Conservation (phyloP, 1,139 yeast genomes). For the Pichia sp. region DNA sequence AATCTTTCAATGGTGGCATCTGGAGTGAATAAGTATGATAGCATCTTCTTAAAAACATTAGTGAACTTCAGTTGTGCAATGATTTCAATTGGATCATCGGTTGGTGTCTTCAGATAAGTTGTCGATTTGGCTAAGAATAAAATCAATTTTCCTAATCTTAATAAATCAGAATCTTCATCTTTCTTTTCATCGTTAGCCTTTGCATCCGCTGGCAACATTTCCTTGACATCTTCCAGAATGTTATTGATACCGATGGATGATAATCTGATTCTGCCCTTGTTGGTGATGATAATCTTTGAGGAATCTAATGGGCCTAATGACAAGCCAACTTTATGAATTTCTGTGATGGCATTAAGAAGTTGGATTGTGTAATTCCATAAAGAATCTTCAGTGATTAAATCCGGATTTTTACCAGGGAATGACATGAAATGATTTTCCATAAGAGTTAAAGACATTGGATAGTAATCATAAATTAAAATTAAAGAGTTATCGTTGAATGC, state of each 20-base stretch:
- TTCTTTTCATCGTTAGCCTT: background rate
- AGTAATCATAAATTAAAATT: conserved; percentile 64
- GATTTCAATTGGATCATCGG: conserved; percentile 25
- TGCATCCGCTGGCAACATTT: conserved; percentile 9
- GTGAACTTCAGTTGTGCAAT: conserved; percentile 33
- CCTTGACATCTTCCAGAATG: conserved; percentile 42
- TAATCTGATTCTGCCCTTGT: conserved; percentile 67
- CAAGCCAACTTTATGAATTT: conserved; percentile 61
- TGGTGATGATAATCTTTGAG: conserved; percentile 70
- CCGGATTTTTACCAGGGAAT: conserved; percentile 32
- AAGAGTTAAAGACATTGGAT: conserved; percentile 61
- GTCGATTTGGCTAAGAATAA: conserved; percentile 51
- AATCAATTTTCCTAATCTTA: conserved; percentile 55
- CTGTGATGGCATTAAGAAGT: conserved; percentile 61
- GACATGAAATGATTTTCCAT: conserved; percentile 51
- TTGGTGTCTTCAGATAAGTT: conserved; percentile 34
- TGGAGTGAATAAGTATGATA: conserved; percentile 35
- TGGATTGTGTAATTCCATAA: conserved; percentile 81
- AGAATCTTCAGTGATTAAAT: conserved; percentile 54
- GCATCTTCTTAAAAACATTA: conserved; percentile 34
- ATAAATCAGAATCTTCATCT: conserved; percentile 48
- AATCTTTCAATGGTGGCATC: conserved; percentile 31
- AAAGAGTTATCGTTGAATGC: conserved; percentile 79
- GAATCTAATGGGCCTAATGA: conserved; percentile 63
- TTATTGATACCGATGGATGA: conserved; percentile 74